Base-by-base conservation (phyloP, 2,329 filamentous ascomycete genomes). In the Aspergillus neotritici region DNA sequence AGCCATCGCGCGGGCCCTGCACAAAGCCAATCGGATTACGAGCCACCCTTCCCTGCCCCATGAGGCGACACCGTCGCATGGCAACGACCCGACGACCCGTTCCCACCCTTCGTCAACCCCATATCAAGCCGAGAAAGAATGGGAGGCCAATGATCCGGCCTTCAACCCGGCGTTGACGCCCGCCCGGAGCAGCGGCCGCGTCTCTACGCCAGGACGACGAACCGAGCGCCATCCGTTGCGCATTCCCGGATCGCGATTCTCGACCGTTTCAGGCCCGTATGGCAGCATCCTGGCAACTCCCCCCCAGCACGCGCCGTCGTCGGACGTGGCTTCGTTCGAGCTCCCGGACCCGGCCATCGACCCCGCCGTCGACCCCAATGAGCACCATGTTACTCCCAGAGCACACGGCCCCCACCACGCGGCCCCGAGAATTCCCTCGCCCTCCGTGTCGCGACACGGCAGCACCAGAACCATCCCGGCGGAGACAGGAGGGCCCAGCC, bases 1-100 rank as follows among this genome's bases (percentile, higher is more conserved):
- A 67, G 82, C 82, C 44, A 83, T 96, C 40, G 70, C 77, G 16
- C 79, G 84, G 49, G 87, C 88, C 46, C 77, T 93, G 49, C 75
- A 78, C 43, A 75, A 69, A 55, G 68, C 71, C 68, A 80, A 71
- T 66, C 79, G 62, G 31, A 65, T 54, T 33, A 57, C 62, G 13
- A 53, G 46, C n/a, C 45, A 79, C 0, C 78, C 81, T 8, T 63
- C 58, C 34, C 48, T 66, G 33, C 62, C 21, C 21, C 21, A 25
- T 25, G 67, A 49, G 58, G 61, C 31, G 43, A 52, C 41, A 43
- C 41, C 37, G 44, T 53, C 48, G 40, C 41, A 38, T 36, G 43
- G 39, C 25, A 43, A 55, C 33, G 36, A 50, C 41, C 31, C 42
- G 31, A 32, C 47, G 39, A 10, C 41, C 37, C 43, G 33, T 25